These are phyloP conservation scores for Fusarium aywerte DNA, from an alignment of 2,329 filamentous ascomycete species.

Conservation along the genomic window DNA sequence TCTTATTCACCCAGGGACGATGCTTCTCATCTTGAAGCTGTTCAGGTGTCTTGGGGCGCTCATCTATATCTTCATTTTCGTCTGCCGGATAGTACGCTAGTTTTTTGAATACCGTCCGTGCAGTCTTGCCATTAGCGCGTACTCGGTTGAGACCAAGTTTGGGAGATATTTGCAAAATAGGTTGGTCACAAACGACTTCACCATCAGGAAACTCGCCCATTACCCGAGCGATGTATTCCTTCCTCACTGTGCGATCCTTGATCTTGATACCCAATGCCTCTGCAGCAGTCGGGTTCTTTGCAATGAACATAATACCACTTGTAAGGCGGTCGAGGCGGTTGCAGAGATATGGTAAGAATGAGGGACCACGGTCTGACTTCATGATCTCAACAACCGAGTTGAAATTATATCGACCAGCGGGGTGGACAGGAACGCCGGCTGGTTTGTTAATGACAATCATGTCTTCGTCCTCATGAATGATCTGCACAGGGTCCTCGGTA, in stretches of 20 bases:
- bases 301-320: conserved; percentile 98
- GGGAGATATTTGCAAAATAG: conserved; percentile 92
- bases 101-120: conserved; percentile 89
- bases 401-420: conserved; percentile 93
- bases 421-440: conserved; percentile 92
- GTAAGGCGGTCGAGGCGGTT: conserved; percentile 95
- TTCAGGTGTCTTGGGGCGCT: conserved; percentile 42
- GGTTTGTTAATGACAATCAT: conserved; percentile 98
- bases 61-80: conserved; percentile 37
- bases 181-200: conserved; percentile 91
- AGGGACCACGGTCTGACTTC: conserved; percentile 73
- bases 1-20: conserved; percentile 62
- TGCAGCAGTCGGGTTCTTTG: conserved; percentile 83
- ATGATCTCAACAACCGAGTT: conserved; percentile 96
- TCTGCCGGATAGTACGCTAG: conserved; percentile 84
- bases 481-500: conserved; percentile 78
- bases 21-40: conserved; percentile 40
- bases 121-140: conserved; percentile 90
- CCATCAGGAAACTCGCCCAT: conserved; percentile 92
- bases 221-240: conserved; percentile 94
- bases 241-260: conserved; percentile 82
- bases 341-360: conserved; percentile 74
- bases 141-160: conserved; percentile 95
- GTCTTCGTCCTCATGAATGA: conserved; percentile 91
- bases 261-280: conserved; percentile 82